A percentile compares a stretch with the other conserved stretches of the same genome.
phyloP scores from a whole-genome alignment of 2,329 filamentous ascomycete genomes.

The Pezicula radicicola region DNA sequence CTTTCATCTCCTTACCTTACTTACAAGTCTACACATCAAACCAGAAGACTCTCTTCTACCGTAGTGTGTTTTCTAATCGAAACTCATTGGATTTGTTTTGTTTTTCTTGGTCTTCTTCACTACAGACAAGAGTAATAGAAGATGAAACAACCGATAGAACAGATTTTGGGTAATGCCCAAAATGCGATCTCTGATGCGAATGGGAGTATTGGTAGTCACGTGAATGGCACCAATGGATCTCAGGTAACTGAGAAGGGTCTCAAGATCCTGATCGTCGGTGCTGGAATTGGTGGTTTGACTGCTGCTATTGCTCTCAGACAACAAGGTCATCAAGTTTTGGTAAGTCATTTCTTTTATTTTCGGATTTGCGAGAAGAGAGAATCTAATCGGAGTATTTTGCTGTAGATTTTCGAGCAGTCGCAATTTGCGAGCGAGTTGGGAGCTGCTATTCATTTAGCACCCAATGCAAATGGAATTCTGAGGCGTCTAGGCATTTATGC shows the following conservation, averaged over 20 bases:
- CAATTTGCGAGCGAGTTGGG: conserved; percentile 53
- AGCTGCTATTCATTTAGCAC: conserved; percentile 59
- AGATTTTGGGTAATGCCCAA: too few relatives aligned
- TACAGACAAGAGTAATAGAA: too few relatives aligned
- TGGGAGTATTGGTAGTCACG: neutral
- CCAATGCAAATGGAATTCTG: conserved; percentile 58
- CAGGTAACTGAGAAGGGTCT: neutral
- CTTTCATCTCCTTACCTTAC: too few relatives aligned
- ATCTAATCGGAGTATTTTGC: neutral
- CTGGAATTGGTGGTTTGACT: conserved; percentile 50
- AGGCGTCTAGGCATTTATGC: conserved; percentile 39
- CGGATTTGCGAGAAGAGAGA: neutral
- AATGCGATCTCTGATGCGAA: neutral
- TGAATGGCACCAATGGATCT: neutral
- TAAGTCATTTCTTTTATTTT: conserved; percentile 1
- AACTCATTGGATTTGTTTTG: too few relatives aligned
- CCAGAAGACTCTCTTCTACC: too few relatives aligned
- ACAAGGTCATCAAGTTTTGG: conserved; percentile 16
- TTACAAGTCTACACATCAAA: too few relatives aligned
- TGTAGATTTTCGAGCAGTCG: conserved; percentile 53
- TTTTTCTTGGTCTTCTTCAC: too few relatives aligned
- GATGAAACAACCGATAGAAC: too few relatives aligned
- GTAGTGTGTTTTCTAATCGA: too few relatives aligned
- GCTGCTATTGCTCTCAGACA: conserved; percentile 41
- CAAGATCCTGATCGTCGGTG: conserved; percentile 17